Evolutionary conservation across 495 filamentous ascomycete species (phyloP).

Genomic region (Penicillium soppii): DNA sequence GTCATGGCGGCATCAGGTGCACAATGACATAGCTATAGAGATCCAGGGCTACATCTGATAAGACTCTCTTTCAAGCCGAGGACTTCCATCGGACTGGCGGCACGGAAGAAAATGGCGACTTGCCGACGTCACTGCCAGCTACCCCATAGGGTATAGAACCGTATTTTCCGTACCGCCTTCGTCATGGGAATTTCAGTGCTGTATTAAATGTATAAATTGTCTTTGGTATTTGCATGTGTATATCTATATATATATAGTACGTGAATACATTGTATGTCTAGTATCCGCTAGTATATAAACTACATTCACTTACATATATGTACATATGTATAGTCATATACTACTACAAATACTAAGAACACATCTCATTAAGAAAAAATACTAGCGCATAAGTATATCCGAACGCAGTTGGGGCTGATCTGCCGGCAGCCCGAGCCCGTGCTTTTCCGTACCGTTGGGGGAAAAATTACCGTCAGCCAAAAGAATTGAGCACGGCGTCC

Average conservation of each 20-base stretch:
- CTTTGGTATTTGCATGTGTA: no score
- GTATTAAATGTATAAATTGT: no score
- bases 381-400: not conserved
- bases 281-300: no score
- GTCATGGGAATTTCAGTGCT: no score
- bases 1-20: not conserved
- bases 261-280: no score
- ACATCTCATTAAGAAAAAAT: no score
- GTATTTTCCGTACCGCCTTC: conserved; percentile 5
- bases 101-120: conserved; percentile 27
- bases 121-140: conserved; percentile 39
- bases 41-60: not conserved
- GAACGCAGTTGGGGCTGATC: conserved; percentile 10
- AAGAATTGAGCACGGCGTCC: conserved; percentile 17
- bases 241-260: no score
- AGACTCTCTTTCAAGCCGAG: conserved; percentile 1
- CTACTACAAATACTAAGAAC: no score
- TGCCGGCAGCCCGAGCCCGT: conserved; percentile 26
- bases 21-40: not conserved
- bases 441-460: conserved; percentile 19
- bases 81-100: conserved; percentile 11
- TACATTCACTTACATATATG: no score
- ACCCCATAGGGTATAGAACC: conserved; percentile 1
- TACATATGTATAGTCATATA: no score
- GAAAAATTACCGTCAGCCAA: conserved; percentile 23